Evolutionary conservation across 2,329 filamentous ascomycete genomes (phyloP).

Genomic region (Trichoderma sp.): DNA sequence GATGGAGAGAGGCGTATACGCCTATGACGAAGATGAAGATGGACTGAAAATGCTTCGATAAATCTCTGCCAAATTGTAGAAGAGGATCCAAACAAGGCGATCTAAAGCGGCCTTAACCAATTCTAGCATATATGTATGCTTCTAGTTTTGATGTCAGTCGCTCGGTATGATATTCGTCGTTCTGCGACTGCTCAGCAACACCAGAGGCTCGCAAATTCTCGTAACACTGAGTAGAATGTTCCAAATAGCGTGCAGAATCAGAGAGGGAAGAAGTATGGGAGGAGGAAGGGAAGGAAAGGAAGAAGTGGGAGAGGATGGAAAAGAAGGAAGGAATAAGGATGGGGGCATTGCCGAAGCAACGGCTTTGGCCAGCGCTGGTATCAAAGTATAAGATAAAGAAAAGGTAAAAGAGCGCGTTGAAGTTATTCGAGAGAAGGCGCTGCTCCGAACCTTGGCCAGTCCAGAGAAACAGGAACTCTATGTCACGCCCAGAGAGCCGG

Average conservation of each 20-base stretch:
- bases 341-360: neutral
- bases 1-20: too few species aligned
- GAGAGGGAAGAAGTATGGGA: neutral
- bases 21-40: neutral
- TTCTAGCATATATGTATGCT: neutral
- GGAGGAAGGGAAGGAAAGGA: neutral
- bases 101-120: neutral
- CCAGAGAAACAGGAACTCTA: neutral
- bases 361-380: neutral
- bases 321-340: neutral
- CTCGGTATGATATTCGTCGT: neutral
- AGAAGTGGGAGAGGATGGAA: neutral
- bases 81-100: neutral
- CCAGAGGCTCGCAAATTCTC: neutral
- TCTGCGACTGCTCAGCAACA: neutral
- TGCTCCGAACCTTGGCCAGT: neutral
- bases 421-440: neutral
- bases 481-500: neutral
- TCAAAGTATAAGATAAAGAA: neutral
- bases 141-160: neutral
- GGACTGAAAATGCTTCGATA: neutral
- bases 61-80: neutral
- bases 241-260: neutral
- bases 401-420: neutral
- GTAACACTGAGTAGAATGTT: neutral